Conservation (phyloP, 2,329 filamentous ascomycete genomes). For the Neophaeococcomyces aloes region DNA sequence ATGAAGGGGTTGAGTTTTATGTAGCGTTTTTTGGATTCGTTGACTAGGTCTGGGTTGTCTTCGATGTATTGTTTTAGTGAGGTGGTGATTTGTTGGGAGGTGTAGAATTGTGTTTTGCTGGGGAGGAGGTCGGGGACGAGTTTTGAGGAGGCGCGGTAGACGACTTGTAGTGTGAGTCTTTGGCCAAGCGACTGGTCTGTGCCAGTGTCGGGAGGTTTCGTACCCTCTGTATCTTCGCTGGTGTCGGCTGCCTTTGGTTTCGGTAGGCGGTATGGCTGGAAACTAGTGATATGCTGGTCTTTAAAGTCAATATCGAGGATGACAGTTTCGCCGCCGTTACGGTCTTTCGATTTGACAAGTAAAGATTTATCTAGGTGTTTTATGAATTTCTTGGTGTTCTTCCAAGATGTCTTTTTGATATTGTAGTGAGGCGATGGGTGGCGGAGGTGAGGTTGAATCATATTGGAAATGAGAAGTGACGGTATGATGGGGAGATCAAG, state of each 20-base stretch:
- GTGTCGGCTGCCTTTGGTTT: conserved; percentile 43
- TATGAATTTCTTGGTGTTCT: conserved; percentile 60
- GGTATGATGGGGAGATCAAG: conserved; percentile 54
- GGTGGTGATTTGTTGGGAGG: conserved; percentile 48
- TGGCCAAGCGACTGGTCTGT: conserved; percentile 34
- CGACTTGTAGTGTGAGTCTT: conserved; percentile 38
- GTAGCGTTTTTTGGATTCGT: conserved; percentile 39
- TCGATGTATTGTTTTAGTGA: conserved; percentile 48
- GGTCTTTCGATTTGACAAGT: conserved; percentile 55
- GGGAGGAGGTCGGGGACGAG: conserved; percentile 46
- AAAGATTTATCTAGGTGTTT: conserved; percentile 55
- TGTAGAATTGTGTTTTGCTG: conserved; percentile 46
- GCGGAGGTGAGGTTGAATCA: conserved; percentile 57
- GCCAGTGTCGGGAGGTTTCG: conserved; percentile 23
- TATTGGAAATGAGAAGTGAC: conserved; percentile 51
- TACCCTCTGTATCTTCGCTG: conserved; percentile 26
- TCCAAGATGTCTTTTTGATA: conserved; percentile 62
- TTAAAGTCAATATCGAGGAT: conserved; percentile 56
- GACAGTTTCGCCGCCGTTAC: conserved; percentile 52
- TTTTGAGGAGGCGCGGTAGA: conserved; percentile 49
- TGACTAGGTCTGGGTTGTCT: conserved; percentile 15
- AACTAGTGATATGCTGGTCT: conserved; percentile 43
- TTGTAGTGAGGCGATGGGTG: conserved; percentile 49
- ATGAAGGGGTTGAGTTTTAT: conserved; percentile 53
- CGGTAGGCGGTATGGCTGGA: conserved; percentile 53